Conservation (phyloP, 108 stramenopile genomes). For the Aurantiochytrium sp. region DNA sequence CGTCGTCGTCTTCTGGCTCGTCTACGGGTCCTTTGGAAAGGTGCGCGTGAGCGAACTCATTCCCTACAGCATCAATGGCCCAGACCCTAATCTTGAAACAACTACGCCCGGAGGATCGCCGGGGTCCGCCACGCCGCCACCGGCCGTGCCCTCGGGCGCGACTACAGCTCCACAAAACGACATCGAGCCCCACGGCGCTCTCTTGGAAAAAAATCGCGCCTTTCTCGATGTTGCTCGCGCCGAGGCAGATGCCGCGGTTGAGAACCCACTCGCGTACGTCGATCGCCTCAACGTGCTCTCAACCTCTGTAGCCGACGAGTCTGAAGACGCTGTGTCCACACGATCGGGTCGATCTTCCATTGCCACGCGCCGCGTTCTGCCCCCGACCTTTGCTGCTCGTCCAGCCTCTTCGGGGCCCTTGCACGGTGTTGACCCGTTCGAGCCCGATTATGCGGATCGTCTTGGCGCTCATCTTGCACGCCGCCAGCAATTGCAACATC, state of each 20-base stretch:
- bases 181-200: neutral
- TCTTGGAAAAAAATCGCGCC: neutral
- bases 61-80: neutral
- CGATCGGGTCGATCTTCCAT: neutral
- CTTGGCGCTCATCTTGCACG: neutral
- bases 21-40: neutral
- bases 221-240: neutral
- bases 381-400: neutral
- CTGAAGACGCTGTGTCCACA: neutral
- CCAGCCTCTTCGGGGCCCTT: neutral
- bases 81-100: neutral
- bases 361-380: neutral
- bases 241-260: neutral
- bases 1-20: neutral
- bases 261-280: neutral
- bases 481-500: neutral
- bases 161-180: no score
- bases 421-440: neutral
- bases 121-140: no score
- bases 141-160: no score
- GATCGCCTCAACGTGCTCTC: neutral
- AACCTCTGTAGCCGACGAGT: neutral
- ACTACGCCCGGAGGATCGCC: no score
- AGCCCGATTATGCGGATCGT: neutral
- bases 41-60: neutral